These are phyloP conservation scores for Hondaea fermentalgiana DNA, from an alignment of 108 stramenopile genomes.

Conservation along the genomic window DNA sequence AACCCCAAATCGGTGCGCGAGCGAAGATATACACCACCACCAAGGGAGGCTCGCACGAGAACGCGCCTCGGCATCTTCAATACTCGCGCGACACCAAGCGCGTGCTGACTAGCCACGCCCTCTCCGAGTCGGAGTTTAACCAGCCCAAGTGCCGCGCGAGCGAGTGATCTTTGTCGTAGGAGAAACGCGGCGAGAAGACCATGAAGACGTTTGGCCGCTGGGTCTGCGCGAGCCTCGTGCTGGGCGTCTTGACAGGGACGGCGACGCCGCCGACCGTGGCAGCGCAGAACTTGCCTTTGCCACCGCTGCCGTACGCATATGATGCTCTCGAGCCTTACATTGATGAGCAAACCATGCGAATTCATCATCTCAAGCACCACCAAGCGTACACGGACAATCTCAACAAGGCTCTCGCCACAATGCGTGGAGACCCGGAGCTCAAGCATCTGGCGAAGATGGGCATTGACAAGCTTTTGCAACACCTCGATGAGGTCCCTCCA, in stretches of 20 bases:
- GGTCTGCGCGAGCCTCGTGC: neutral
- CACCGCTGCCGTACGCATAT: constrained; percentile 40
- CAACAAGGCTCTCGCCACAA: constrained; percentile 35
- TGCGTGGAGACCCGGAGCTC: constrained; percentile 38
- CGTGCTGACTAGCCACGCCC: no score
- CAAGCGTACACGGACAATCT: constrained; percentile 16
- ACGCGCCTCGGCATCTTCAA: no score
- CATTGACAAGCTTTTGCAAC: constrained; percentile 37
- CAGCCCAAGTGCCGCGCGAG: no score
- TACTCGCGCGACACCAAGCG: no score
- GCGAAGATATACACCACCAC: no score
- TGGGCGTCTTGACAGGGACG: neutral
- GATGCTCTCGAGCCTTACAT: constrained; percentile 46
- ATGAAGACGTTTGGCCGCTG: neutral
- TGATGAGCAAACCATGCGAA: constrained; percentile 38
- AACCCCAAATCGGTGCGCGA: no score
- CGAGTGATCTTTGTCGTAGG: no score
- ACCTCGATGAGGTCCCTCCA: constrained; percentile 40
- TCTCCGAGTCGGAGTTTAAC: no score
- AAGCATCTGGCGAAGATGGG: constrained; percentile 47
- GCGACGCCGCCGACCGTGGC: neutral
- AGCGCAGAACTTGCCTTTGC: constrained; percentile 22
- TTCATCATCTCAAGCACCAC: constrained; percentile 26
- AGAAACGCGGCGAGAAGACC: no score
- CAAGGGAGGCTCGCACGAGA: no score